Percentiles rank a stretch among this genome's conserved stretches.
Evolutionary conservation across 352 stramenopile species (phyloP).

Genomic region (Globisporangium cystogenes): DNA sequence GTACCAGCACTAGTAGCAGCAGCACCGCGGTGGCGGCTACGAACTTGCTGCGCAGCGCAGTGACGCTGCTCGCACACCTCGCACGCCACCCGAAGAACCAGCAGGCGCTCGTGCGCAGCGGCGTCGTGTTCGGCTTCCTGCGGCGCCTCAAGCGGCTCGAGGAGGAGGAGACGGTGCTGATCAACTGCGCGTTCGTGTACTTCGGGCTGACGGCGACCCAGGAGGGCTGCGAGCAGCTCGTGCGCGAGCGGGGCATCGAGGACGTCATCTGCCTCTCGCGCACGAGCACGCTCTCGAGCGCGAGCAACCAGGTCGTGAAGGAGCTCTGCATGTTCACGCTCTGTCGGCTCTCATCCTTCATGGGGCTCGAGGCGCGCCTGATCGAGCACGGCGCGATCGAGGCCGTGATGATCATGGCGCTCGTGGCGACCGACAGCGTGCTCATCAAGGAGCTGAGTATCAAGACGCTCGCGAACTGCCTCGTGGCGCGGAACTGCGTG

Average conservation of each 20-base stretch:
- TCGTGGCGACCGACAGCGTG: slow-evolving; percentile 59
- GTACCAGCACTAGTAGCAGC: not conserved
- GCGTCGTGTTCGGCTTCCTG: slow-evolving; percentile 54
- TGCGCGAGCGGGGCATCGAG: slow-evolving; percentile 66
- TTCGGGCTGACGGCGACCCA: slow-evolving; percentile 59
- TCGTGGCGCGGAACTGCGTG: slow-evolving; percentile 58
- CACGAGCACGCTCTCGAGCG: slow-evolving; percentile 22
- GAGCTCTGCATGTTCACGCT: slow-evolving; percentile 67
- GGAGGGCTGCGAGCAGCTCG: slow-evolving; percentile 63
- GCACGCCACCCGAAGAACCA: slow-evolving; percentile 54
- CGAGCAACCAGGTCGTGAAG: slow-evolving; percentile 44
- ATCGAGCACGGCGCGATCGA: slow-evolving; percentile 74
- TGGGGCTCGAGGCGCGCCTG: slow-evolving; percentile 47
- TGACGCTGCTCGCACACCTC: slow-evolving; percentile 60
- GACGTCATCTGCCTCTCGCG: slow-evolving; percentile 66
- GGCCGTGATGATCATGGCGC: slow-evolving; percentile 60
- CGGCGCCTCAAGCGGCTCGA: slow-evolving; percentile 36
- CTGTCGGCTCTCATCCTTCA: slow-evolving; percentile 61
- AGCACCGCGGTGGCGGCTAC: not conserved
- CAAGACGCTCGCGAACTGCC: slow-evolving; percentile 73
- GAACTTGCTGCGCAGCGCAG: slow-evolving; percentile 26
- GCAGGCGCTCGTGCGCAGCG: slow-evolving; percentile 39
- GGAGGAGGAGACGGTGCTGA: slow-evolving; percentile 41
- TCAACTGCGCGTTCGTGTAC: slow-evolving; percentile 67
- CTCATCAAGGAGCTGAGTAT: slow-evolving; percentile 67